Evolutionary conservation across 208 protist species (phyloP).

Genomic region (Acanthamoeba sp.): DNA sequence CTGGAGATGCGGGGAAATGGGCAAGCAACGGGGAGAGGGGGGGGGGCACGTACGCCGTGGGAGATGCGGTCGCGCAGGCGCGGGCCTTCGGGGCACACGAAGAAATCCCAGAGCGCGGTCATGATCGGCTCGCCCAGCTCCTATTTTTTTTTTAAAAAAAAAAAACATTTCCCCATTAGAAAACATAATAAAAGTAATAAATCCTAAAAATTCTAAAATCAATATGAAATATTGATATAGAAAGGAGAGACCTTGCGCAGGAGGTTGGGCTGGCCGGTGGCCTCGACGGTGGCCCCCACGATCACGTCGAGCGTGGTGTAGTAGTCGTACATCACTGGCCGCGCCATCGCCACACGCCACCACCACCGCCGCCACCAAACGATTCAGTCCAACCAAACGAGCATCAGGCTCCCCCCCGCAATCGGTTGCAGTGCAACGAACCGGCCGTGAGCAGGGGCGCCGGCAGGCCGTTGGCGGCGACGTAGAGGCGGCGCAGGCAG

Average conservation of each 20-base stretch:
- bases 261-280: background rate
- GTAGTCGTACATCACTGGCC: slow-evolving; percentile 65
- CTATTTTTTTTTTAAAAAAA: no score
- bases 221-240: no score
- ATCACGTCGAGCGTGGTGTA: slow-evolving; percentile 67
- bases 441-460: background rate
- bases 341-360: background rate
- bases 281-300: background rate
- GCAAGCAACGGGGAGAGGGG: no score
- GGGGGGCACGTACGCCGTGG: slow-evolving; percentile 50
- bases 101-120: slow-evolving; percentile 43
- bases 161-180: background rate
- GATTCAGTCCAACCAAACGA: no score
- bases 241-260: background rate
- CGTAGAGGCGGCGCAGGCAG: slow-evolving; percentile 22
- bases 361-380: no score
- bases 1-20: no score
- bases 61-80: slow-evolving; percentile 69
- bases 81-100: slow-evolving; percentile 53
- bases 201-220: no score
- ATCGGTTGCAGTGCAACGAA: background rate
- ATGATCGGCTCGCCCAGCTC: background rate
- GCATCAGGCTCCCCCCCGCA: no score
- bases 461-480: slow-evolving; percentile 1
- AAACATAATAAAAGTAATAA: no score